Evolutionary conservation across 768 basidiomycete species (phyloP), one percentile per base, ranked within the genome.

Genomic region (Pisolithus albus): DNA sequence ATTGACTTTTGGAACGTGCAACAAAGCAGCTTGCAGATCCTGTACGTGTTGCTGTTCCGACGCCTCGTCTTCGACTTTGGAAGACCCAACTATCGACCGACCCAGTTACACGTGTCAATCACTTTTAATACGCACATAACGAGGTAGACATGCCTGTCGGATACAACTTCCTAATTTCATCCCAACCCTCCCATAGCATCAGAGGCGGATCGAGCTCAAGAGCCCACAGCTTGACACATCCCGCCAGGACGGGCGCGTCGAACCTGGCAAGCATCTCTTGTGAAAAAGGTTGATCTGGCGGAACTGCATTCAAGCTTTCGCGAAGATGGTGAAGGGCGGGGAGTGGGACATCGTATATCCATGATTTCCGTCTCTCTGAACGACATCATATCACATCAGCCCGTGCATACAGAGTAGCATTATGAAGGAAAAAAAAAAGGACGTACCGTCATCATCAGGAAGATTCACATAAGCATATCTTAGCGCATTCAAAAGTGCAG

Each of bases 261-360:
- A 87, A 91, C 56, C 83, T 83, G 24, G 75, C 74, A 15, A 89
- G 71, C 56, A 88, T 79, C 19, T 84, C 74, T 10, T 69, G 56
- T 6, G 78, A 69, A 28, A 81, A 72, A 41, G 75, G 71, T 28
- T 74, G 66, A 53, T 70, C 61, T 50, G 67, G 64, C 7, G 79
- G 83, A n/a, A 88, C 69, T 9, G 77, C 80, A 63, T 96, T 95
- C 49, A 97, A 73, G 5, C 77, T 76, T 67, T 92, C 89, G 51
- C 94, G 84, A 28, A 97, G 81, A 52, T 86, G 86, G 60, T 98
- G 94, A 15, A 88, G 79, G 23, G 82, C 81, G 1, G 82, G 74
- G 6, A 98, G 76, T 1, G 93, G 92, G 4, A 90, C 88, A 59
- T 97, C 92, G 68, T 96, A 98, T 49, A 97, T 89, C 94, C 94